These are phyloP conservation scores for Cucurbitaria berberidis DNA, from an alignment of 2,329 filamentous ascomycete genomes.

Conservation along the genomic window DNA sequence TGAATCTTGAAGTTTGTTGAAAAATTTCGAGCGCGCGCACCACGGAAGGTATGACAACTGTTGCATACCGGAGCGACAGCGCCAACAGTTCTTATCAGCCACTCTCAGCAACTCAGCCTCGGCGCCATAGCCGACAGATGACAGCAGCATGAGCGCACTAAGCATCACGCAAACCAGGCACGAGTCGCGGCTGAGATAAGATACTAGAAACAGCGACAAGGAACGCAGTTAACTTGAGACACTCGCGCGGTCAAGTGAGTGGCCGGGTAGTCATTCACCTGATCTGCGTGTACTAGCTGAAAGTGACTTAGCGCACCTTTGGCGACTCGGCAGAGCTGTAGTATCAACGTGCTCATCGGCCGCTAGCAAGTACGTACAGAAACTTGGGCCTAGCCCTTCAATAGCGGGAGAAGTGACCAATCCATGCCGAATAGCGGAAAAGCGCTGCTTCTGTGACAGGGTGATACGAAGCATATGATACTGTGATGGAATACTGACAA, in stretches of 20 bases:
- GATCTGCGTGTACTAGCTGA: conserved; percentile 2
- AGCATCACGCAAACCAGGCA: conserved; percentile 7
- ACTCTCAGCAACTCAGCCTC: not conserved
- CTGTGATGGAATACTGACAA: not conserved
- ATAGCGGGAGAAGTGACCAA: not conserved
- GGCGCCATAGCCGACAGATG: conserved; percentile 1
- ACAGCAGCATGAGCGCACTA: conserved; percentile 8
- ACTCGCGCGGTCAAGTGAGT: conserved; percentile 1
- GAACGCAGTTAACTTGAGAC: not conserved
- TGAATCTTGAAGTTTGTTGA: too few relatives aligned
- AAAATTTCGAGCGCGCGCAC: not conserved
- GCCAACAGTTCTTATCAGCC: not conserved
- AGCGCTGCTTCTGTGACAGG: not conserved
- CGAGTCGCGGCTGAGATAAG: conserved; percentile 1
- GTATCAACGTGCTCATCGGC: not conserved
- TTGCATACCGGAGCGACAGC: not conserved
- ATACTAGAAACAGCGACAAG: not conserved
- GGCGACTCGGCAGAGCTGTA: conserved; percentile 9
- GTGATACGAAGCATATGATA: not conserved
- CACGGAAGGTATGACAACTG: not conserved
- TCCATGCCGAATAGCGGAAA: not conserved
- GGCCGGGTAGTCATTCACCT: conserved; percentile 14
- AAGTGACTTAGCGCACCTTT: not conserved
- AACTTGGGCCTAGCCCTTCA: too few relatives aligned
- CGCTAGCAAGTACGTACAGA: too few relatives aligned